Conservation (phyloP, 345 rosid species). For the Stellera chamaejasme region DNA sequence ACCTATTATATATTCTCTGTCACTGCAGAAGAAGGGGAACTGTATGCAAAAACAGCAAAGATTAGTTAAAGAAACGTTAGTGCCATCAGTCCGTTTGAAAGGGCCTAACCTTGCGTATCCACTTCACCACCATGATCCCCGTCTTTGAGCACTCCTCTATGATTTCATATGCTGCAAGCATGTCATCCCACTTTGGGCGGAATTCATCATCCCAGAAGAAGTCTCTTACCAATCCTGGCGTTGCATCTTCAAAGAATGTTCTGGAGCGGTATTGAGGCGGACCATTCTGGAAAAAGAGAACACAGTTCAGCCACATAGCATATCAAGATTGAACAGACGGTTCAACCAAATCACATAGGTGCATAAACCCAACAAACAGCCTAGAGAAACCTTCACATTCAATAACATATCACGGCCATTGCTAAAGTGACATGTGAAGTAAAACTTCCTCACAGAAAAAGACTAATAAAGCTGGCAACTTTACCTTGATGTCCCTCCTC, state of each 20-base stretch:
- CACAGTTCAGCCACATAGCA: constrained; percentile 4
- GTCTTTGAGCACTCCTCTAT: constrained; percentile 47
- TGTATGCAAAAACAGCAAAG: constrained; percentile 19
- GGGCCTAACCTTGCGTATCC: constrained; percentile 60
- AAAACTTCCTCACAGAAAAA: background rate
- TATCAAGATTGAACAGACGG: constrained; percentile 1
- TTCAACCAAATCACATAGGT: background rate
- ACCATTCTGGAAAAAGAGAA: constrained; percentile 30
- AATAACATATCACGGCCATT: background rate
- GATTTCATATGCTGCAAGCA: constrained; percentile 51
- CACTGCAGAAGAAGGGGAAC: constrained; percentile 85
- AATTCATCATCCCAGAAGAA: constrained; percentile 85
- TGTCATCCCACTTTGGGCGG: constrained; percentile 68
- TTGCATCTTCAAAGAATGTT: constrained; percentile 65
- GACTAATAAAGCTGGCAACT: background rate
- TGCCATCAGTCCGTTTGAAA: background rate
- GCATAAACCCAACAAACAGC: background rate
- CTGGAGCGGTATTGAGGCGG: constrained; percentile 66
- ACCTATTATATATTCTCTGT: constrained; percentile 76
- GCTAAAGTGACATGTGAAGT: too few relatives aligned
- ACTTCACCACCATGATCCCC: constrained; percentile 78
- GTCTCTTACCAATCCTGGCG: constrained; percentile 59
- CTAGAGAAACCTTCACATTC: background rate
- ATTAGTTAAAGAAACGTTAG: constrained; percentile 6
- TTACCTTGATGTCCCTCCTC: constrained; percentile 65